phyloP scores from a whole-genome alignment of 2,329 filamentous ascomycete species.

The Trichophyton verrucosum region DNA sequence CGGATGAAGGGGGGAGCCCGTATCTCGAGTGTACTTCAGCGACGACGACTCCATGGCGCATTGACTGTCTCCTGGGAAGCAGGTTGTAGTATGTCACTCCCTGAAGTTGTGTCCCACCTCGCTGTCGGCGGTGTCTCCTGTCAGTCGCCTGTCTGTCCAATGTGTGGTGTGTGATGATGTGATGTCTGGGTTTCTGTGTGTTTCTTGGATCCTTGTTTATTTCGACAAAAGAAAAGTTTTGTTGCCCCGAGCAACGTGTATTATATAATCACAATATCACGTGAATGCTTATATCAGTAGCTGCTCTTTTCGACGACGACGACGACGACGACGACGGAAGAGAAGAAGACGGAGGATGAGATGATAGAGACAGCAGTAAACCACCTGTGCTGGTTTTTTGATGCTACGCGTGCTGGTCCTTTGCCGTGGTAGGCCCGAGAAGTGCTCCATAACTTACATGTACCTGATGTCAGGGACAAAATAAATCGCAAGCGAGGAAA shows the following conservation, averaged over 20 bases:
- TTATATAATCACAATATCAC: neutral
- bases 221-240: neutral
- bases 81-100: neutral
- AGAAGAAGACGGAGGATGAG: neutral
- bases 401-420: too few species aligned
- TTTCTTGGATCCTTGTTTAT: neutral
- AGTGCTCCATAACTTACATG: too few species aligned
- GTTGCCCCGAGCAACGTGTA: neutral
- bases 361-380: too few species aligned
- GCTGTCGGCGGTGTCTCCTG: neutral
- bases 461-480: neutral
- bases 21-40: slow-evolving; percentile 12
- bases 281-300: too few species aligned
- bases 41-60: neutral
- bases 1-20: slow-evolving; percentile 30
- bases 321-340: neutral
- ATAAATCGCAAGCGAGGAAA: neutral
- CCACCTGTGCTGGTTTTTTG: too few species aligned
- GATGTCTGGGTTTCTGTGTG: neutral
- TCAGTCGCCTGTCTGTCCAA: neutral
- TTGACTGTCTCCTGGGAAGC: too few species aligned
- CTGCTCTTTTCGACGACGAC: too few species aligned
- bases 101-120: neutral
- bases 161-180: too few species aligned
- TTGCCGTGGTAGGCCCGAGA: too few species aligned